Percentiles rank a stretch among this genome's conserved stretches.
phyloP scores from a whole-genome alignment of 306 rosid species.

The Mimosa bimucronata region DNA sequence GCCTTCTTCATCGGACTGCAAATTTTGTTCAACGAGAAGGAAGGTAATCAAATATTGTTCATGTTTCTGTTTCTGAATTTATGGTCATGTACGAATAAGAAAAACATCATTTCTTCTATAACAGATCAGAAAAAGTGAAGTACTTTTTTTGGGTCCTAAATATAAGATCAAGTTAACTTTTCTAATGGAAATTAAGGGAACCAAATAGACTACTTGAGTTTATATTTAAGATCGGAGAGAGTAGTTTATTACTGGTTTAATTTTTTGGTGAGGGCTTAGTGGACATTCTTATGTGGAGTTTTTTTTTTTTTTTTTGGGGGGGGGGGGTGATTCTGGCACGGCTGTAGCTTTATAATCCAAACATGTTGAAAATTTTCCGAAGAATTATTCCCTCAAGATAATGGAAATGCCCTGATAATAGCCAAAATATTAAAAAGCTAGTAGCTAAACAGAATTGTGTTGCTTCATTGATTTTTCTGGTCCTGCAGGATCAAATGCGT shows the following conservation, averaged over 20 bases:
- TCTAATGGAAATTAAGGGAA: too few species aligned
- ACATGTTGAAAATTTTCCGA: neutral
- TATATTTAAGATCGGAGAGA: too few species aligned
- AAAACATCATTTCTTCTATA: neutral
- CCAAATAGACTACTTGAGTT: too few species aligned
- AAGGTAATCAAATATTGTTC: slow-evolving; percentile 53
- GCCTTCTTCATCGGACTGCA: slow-evolving; percentile 79
- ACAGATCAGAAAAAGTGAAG: neutral
- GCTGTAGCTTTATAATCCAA: neutral
- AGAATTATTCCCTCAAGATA: neutral
- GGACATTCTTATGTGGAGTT: slow-evolving; percentile 5
- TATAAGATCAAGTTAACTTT: too few species aligned
- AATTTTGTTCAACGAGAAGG: slow-evolving; percentile 78
- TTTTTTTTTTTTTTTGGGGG: too few species aligned
- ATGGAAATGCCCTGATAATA: neutral
- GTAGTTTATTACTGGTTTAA: neutral
- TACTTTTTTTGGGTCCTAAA: too few species aligned
- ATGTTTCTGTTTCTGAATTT: slow-evolving; percentile 12
- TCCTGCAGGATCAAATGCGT: slow-evolving; percentile 71
- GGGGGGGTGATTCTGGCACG: neutral
- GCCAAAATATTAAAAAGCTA: neutral
- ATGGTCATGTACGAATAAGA: neutral
- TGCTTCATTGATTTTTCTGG: slow-evolving; percentile 24
- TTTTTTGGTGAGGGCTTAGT: slow-evolving; percentile 6
- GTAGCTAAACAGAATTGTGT: neutral